phyloP scores from a whole-genome alignment of 2,329 filamentous ascomycete genomes.

The Endoconidiophora laricicola region DNA sequence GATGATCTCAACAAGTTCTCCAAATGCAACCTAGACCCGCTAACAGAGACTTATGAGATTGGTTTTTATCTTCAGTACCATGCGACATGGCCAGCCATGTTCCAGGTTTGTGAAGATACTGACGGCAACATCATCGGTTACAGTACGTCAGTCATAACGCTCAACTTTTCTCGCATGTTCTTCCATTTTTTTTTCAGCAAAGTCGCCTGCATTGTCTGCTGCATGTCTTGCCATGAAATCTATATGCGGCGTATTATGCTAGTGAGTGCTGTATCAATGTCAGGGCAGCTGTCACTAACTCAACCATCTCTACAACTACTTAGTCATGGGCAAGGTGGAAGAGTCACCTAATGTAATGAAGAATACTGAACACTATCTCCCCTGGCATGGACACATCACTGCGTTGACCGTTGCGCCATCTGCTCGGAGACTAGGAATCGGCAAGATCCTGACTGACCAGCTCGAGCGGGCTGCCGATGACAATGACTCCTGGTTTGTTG shows the following conservation, averaged over 20 bases:
- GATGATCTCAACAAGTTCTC: conserved; percentile 80
- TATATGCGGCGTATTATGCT: too few species aligned
- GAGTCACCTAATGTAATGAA: conserved; percentile 60
- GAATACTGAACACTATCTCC: conserved; percentile 77
- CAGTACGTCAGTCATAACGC: conserved; percentile 38
- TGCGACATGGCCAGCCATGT: conserved; percentile 87
- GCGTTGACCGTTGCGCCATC: conserved; percentile 82
- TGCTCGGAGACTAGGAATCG: conserved; percentile 72
- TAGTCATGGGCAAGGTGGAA: conserved; percentile 95
- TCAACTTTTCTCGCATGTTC: too few species aligned
- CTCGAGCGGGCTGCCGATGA: conserved; percentile 71
- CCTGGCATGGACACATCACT: conserved; percentile 98
- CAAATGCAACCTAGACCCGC: conserved; percentile 83
- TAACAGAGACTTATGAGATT: conserved; percentile 96
- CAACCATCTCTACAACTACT: not conserved
- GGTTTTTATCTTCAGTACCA: conserved; percentile 93
- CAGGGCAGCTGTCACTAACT: not conserved
- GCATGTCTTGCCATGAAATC: too few species aligned
- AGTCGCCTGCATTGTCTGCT: not conserved
- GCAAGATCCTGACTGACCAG: conserved; percentile 63
- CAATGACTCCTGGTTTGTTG: conserved; percentile 83
- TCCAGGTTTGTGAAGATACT: conserved; percentile 76
- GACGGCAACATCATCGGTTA: conserved; percentile 87
- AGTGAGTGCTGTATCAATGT: not conserved
- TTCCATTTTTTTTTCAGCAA: not conserved